Percentiles rank a stretch among this genome's conserved stretches.
Evolutionary conservation across 2,329 filamentous ascomycete species (phyloP).

Genomic region (Diaporthe eres): DNA sequence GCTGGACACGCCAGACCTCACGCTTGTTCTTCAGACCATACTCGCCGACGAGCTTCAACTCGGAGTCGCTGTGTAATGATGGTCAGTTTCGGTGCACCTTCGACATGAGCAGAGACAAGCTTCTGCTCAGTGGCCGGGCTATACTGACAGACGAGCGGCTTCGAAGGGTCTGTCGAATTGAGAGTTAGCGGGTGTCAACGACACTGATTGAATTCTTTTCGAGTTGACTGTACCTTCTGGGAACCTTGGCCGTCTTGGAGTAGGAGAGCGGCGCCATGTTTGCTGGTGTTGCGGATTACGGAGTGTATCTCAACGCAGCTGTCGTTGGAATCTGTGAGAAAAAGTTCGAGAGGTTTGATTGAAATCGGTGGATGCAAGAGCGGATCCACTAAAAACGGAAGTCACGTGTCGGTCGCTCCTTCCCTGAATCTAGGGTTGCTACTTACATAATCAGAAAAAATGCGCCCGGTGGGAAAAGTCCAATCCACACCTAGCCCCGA

Average conservation of each 20-base stretch:
- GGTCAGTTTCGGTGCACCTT: conserved; percentile 81
- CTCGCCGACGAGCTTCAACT: conserved; percentile 99
- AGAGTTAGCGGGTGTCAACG: conserved; percentile 33
- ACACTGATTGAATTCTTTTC: not conserved
- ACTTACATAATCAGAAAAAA: too few relatives aligned
- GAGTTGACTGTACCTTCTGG: conserved; percentile 54
- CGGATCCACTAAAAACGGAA: too few relatives aligned
- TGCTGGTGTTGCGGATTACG: conserved; percentile 41
- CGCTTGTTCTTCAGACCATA: conserved; percentile 99
- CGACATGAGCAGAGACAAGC: conserved; percentile 98
- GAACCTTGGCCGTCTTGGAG: conserved; percentile 99
- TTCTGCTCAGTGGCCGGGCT: conserved; percentile 96
- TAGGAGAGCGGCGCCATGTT: conserved; percentile 76
- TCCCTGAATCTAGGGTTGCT: too few relatives aligned
- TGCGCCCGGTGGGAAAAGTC: too few relatives aligned
- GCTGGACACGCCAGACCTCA: conserved; percentile 99
- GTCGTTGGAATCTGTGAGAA: too few relatives aligned
- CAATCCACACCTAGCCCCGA: too few relatives aligned
- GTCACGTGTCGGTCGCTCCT: too few relatives aligned
- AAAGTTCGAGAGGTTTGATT: too few relatives aligned
- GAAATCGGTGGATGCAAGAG: too few relatives aligned
- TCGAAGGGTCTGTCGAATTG: conserved; percentile 89
- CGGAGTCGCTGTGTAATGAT: conserved; percentile 85
- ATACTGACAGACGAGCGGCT: conserved; percentile 99
- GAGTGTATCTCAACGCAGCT: too few relatives aligned